Evolutionary conservation across 192 early-diverging fungal genomes (phyloP).

Genomic region (Rhizophagus sp.): DNA sequence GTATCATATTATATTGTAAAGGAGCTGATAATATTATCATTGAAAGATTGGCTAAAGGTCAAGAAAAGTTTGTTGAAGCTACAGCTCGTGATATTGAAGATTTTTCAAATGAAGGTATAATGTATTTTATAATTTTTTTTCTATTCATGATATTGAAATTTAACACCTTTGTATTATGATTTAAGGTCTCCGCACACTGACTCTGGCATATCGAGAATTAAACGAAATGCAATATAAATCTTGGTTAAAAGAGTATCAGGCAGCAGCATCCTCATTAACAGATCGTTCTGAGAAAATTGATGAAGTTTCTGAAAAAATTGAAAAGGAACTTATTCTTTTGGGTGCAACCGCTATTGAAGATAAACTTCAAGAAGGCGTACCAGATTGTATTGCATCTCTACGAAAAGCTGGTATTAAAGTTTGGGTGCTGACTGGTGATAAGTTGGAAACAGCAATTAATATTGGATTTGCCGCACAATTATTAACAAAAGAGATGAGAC

Average conservation of each 20-base stretch:
- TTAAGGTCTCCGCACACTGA: conserved; percentile 85
- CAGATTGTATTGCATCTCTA: conserved; percentile 83
- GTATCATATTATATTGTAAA: conserved; percentile 87
- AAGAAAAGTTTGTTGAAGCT: conserved; percentile 54
- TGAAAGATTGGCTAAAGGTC: conserved; percentile 62
- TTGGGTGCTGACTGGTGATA: conserved; percentile 98
- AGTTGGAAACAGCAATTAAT: conserved; percentile 98
- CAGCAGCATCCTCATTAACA: conserved; percentile 66
- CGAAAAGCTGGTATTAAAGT: conserved; percentile 89
- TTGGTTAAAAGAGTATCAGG: conserved; percentile 76
- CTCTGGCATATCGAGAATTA: conserved; percentile 77
- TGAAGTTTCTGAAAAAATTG: conserved; percentile 74
- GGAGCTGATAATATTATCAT: conserved; percentile 97
- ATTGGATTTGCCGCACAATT: conserved; percentile 90
- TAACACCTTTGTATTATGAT: not conserved
- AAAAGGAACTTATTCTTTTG: conserved; percentile 75
- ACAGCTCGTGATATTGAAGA: conserved; percentile 69
- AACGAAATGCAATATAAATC: conserved; percentile 68
- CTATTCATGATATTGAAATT: not conserved
- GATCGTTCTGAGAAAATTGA: conserved; percentile 78
- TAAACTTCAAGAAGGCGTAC: conserved; percentile 94
- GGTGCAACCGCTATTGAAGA: conserved; percentile 98
- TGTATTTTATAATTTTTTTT: not conserved
- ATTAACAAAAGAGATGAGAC: conserved; percentile 67
- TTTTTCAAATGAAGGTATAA: conserved; percentile 65